phyloP scores from a whole-genome alignment of 257 asterid species.

The Echites panduratus region DNA sequence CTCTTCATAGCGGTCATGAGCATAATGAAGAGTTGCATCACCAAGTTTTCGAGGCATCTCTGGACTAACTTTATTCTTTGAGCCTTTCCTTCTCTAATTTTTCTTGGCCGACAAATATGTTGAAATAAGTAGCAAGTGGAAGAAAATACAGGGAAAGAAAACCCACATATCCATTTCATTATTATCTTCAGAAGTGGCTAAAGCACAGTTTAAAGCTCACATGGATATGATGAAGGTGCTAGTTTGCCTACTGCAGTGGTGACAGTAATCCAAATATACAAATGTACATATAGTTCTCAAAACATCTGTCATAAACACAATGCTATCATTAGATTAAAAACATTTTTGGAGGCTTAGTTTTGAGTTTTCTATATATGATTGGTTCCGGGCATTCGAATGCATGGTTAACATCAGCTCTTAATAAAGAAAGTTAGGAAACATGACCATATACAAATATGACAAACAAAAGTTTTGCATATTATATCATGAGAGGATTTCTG shows the following conservation, averaged over 20 bases:
- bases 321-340: background rate
- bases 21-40: conserved; percentile 71
- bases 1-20: conserved; percentile 61
- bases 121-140: conserved; percentile 12
- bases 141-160: background rate
- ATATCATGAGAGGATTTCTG: background rate
- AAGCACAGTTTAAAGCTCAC: background rate
- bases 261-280: background rate
- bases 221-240: background rate
- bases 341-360: background rate
- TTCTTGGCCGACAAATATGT: conserved; percentile 33
- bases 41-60: conserved; percentile 71
- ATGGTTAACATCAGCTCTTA: background rate
- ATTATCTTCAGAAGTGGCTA: conserved; percentile 4
- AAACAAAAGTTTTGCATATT: background rate
- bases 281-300: background rate
- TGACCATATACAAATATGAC: background rate
- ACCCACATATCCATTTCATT: background rate
- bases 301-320: background rate
- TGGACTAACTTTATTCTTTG: conserved; percentile 49
- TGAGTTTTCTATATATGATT: background rate
- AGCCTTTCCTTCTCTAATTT: conserved; percentile 66
- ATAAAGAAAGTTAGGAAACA: background rate
- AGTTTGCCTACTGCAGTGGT: background rate
- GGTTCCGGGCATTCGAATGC: background rate